Percentiles rank a stretch among this genome's conserved stretches.
Conservation (phyloP, 2,329 filamentous ascomycete species). For the Colletotrichum sp. region DNA sequence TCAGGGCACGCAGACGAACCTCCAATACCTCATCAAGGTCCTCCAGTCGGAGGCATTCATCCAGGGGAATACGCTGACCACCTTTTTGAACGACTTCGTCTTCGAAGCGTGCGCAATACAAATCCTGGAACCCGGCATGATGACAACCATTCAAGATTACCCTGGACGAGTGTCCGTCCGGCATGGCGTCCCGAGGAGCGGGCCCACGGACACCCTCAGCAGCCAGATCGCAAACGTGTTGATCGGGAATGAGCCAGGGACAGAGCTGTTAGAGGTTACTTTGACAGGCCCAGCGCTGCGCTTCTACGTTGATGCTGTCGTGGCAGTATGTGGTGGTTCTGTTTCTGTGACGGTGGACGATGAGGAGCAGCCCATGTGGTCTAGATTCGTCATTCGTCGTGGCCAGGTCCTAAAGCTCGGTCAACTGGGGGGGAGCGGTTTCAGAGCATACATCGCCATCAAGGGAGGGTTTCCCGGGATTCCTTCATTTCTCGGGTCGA, state of each 20-base stretch:
- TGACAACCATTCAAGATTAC: constrained; percentile 57
- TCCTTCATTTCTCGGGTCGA: constrained; percentile 62
- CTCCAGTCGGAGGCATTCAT: not conserved
- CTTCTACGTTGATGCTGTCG: not conserved
- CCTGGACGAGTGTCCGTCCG: constrained; percentile 62
- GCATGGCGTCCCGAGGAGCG: constrained; percentile 62
- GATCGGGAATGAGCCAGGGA: constrained; percentile 57
- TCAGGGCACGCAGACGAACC: not conserved
- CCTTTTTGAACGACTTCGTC: not conserved
- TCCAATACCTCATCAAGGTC: not conserved
- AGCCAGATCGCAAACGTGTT: constrained; percentile 64
- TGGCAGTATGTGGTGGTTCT: not conserved
- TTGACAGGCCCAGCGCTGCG: not conserved
- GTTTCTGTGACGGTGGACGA: not conserved
- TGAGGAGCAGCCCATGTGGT: not conserved
- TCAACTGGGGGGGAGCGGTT: constrained; percentile 54
- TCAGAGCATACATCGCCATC: constrained; percentile 63
- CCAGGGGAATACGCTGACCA: not conserved
- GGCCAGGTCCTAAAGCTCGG: constrained; percentile 33
- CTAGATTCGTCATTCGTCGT: not conserved
- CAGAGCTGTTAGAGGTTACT: constrained; percentile 55
- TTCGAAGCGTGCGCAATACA: not conserved
- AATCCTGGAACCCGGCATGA: not conserved
- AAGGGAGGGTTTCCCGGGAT: constrained; percentile 45
- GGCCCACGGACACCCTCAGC: constrained; percentile 66